Evolutionary conservation across 495 filamentous ascomycete genomes (phyloP).

Genomic region (Jackrogersella multiformis): DNA sequence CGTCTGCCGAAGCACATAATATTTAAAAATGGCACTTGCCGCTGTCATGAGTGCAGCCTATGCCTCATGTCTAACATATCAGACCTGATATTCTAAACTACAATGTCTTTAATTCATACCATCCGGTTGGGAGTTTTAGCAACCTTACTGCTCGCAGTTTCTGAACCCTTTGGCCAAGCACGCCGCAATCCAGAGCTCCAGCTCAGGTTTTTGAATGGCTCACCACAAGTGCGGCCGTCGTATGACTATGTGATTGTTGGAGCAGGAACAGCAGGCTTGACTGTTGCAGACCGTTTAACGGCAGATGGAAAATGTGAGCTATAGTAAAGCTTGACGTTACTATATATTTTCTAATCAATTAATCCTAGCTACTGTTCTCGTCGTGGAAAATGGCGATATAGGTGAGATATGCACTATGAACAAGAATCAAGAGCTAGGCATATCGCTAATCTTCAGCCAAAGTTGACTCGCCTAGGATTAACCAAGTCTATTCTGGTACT

Average conservation of each 20-base stretch:
- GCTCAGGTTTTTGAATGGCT: slow-evolving; percentile 28
- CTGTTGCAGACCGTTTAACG: slow-evolving; percentile 61
- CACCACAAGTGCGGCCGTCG: slow-evolving; percentile 10
- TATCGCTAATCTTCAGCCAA: slow-evolving; percentile 3
- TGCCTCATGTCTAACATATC: not conserved
- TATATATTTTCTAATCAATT: not conserved
- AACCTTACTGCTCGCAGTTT: slow-evolving; percentile 9
- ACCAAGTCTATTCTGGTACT: slow-evolving; percentile 40
- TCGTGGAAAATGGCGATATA: slow-evolving; percentile 62
- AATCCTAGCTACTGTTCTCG: slow-evolving; percentile 51
- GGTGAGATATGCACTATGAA: slow-evolving; percentile 23
- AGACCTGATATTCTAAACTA: not conserved
- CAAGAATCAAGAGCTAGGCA: not conserved
- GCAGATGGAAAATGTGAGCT: slow-evolving; percentile 49
- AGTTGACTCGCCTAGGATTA: slow-evolving; percentile 44
- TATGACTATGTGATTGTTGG: slow-evolving; percentile 63
- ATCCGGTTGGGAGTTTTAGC: slow-evolving; percentile 8
- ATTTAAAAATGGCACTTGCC: slow-evolving; percentile 15
- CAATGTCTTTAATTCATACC: slow-evolving; percentile 16
- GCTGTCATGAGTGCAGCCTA: not conserved
- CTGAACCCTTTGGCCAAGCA: slow-evolving; percentile 25
- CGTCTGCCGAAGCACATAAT: not conserved
- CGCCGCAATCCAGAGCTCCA: slow-evolving; percentile 12
- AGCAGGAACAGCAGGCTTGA: slow-evolving; percentile 62
- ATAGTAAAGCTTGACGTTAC: not conserved